A percentile compares a stretch with the other conserved stretches of the same genome.
phyloP scores from a whole-genome alignment of 148 eudicot genomes.

The Cornus suecica region DNA sequence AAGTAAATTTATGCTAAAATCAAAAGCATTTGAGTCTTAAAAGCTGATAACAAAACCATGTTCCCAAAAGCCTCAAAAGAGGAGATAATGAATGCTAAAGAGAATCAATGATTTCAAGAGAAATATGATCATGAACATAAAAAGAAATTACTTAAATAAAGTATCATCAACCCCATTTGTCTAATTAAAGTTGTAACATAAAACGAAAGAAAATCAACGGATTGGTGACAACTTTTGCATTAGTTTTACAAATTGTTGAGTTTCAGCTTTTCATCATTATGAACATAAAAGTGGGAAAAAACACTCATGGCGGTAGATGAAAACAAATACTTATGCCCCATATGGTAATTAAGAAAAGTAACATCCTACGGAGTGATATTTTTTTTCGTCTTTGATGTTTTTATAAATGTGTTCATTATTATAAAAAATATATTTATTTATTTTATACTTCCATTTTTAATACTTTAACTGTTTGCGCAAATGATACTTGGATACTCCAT shows the following conservation, averaged over 20 bases:
- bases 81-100: slow-evolving; percentile 17
- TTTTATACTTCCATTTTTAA: too few species aligned
- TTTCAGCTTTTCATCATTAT: slow-evolving; percentile 3
- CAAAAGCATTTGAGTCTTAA: slow-evolving; percentile 8
- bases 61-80: slow-evolving; percentile 23
- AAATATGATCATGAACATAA: slow-evolving; percentile 23
- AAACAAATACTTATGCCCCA: neutral
- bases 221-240: neutral
- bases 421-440: too few species aligned
- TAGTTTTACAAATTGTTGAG: neutral
- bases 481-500: too few species aligned
- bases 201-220: neutral
- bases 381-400: too few species aligned
- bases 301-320: too few species aligned
- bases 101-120: slow-evolving; percentile 25
- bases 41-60: slow-evolving; percentile 24
- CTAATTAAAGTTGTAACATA: slow-evolving; percentile 16
- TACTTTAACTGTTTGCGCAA: too few species aligned
- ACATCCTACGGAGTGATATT: too few species aligned
- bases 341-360: neutral
- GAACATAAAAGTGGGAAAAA: neutral
- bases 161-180: slow-evolving; percentile 23
- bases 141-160: slow-evolving; percentile 13
- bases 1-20: neutral
- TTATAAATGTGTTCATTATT: too few species aligned